Conservation (phyloP, 768 basidiomycete species). For the Russula sp. region DNA sequence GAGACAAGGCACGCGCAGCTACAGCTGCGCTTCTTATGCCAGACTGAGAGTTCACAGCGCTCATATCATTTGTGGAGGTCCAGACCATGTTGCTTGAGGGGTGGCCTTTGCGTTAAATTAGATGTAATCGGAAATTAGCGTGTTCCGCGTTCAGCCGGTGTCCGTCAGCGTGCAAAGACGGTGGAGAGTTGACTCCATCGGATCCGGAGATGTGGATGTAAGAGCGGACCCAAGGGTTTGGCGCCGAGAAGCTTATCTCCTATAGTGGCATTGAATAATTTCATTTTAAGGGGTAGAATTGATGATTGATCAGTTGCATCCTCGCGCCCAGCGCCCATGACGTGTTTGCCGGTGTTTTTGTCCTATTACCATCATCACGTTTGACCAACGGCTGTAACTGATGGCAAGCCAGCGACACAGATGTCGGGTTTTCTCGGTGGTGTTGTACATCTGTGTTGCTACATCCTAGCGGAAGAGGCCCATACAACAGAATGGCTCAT, state of each 20-base stretch:
- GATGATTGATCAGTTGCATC: not conserved
- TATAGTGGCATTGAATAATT: not conserved
- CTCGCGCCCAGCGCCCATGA: constrained; percentile 6
- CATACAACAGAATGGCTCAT: not conserved
- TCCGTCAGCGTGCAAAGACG: not conserved
- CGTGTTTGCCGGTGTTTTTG: not conserved
- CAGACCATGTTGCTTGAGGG: too few relatives aligned
- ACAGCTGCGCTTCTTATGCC: too few relatives aligned
- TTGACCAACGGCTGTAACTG: not conserved
- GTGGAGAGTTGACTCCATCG: not conserved
- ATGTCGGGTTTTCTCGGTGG: not conserved
- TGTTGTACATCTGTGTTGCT: not conserved
- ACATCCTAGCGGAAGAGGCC: not conserved
- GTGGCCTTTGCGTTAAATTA: too few relatives aligned
- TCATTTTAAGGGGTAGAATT: not conserved
- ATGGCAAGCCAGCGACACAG: not conserved
- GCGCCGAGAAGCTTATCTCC: not conserved
- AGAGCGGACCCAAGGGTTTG: not conserved
- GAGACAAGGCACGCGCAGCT: too few relatives aligned
- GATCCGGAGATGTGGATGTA: not conserved
- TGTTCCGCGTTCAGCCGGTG: not conserved
- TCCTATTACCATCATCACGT: not conserved
- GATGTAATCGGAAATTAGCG: not conserved
- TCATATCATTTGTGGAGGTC: too few relatives aligned
- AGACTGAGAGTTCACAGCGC: too few relatives aligned